Evolutionary conservation across 768 basidiomycete species (phyloP).

Genomic region (Kwoniella heveanensis): DNA sequence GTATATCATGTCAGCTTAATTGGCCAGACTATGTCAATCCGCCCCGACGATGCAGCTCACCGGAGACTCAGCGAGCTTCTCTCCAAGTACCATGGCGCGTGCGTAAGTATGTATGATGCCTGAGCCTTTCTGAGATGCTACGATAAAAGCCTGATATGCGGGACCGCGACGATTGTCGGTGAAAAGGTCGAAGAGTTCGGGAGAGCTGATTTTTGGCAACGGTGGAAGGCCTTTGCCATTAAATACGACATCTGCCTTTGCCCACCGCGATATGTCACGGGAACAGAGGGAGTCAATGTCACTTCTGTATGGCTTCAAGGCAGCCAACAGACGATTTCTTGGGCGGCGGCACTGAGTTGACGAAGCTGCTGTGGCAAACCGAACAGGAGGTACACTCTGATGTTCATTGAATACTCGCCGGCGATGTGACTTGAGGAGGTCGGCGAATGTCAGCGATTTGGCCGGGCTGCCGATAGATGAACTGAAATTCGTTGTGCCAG

Average conservation of each 20-base stretch:
- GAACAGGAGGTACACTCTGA: no score
- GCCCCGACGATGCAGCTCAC: neutral
- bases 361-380: no score
- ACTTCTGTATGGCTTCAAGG: neutral
- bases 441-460: neutral
- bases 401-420: neutral
- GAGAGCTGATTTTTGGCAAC: neutral
- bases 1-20: neutral
- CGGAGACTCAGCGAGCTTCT: neutral
- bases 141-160: neutral
- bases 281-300: neutral
- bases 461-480: no score
- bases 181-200: neutral
- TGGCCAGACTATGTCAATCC: neutral
- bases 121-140: neutral
- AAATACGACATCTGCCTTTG: neutral
- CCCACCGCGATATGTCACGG: neutral
- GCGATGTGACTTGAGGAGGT: neutral
- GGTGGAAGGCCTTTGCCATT: neutral
- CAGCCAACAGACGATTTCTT: no score
- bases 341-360: no score
- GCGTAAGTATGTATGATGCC: neutral
- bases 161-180: neutral
- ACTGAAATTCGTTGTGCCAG: no score
- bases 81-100: neutral